phyloP scores from a whole-genome alignment of 2,329 filamentous ascomycete species.

The Ceratocystis albifundus region DNA sequence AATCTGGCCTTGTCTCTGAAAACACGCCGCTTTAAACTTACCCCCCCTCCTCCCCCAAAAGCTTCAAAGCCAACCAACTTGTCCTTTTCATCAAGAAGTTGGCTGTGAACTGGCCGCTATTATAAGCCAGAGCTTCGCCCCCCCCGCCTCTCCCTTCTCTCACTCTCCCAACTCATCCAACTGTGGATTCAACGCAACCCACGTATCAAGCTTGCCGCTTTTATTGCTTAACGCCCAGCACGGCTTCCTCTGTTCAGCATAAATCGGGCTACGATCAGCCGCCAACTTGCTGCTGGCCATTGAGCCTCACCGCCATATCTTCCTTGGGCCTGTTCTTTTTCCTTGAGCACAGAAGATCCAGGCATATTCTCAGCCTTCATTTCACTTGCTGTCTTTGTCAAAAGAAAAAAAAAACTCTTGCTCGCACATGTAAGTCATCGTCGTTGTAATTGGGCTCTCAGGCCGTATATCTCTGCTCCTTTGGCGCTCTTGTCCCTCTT shows the following conservation, averaged over 20 bases:
- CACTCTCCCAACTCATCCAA: neutral
- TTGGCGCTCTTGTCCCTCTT: neutral
- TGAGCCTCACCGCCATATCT: neutral
- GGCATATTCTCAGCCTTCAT: neutral
- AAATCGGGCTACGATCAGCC: neutral
- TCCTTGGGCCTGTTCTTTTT: neutral
- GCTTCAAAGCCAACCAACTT: neutral
- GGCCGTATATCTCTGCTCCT: neutral
- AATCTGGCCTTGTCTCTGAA: neutral
- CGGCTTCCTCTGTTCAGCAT: neutral
- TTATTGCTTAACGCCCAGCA: neutral
- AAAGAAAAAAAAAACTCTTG: neutral
- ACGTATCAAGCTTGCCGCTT: neutral
- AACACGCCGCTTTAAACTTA: neutral
- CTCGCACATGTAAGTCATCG: neutral
- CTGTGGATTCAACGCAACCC: neutral
- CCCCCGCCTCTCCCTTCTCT: too few relatives aligned
- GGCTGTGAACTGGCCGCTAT: neutral
- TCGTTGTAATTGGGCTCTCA: neutral
- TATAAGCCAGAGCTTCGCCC: neutral
- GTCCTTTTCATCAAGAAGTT: neutral
- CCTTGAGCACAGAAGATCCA: neutral
- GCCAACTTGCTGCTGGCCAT: neutral
- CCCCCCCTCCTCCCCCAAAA: neutral
- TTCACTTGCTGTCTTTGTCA: neutral